Evolutionary conservation across 495 filamentous ascomycete genomes (phyloP).

Genomic region (Xylaria venustula): DNA sequence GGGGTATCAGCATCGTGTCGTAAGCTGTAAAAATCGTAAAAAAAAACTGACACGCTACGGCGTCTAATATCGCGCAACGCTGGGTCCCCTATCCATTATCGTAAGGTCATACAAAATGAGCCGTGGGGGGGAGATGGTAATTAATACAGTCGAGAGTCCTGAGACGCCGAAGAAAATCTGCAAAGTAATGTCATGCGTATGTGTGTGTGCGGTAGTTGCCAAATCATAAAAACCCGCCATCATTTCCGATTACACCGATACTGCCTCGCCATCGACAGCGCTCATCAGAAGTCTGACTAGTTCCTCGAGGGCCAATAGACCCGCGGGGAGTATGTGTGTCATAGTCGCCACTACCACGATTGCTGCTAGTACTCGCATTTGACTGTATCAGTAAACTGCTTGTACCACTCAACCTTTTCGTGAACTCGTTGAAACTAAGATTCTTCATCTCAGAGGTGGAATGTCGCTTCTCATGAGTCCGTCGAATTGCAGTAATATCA

Average conservation of each 20-base stretch:
- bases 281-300: conserved; percentile 26
- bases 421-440: conserved; percentile 54
- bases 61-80: conserved; percentile 10
- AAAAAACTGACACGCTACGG: conserved; percentile 3
- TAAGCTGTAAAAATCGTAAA: conserved; percentile 9
- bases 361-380: conserved; percentile 46
- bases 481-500: conserved; percentile 17
- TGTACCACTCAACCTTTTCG: conserved; percentile 52
- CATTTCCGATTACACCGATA: conserved; percentile 28
- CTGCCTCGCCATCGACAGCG: conserved; percentile 33
- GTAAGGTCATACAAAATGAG: conserved; percentile 11
- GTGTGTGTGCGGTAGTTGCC: background rate
- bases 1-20: conserved; percentile 2
- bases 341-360: conserved; percentile 43
- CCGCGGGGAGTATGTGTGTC: conserved; percentile 33
- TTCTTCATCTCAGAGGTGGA: conserved; percentile 48
- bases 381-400: conserved; percentile 54
- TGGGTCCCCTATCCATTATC: conserved; percentile 4
- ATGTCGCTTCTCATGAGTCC: conserved; percentile 40
- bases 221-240: conserved; percentile 31
- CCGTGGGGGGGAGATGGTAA: background rate
- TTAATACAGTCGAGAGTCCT: conserved; percentile 14
- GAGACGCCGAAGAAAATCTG: background rate
- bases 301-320: conserved; percentile 19
- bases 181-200: background rate